Evolutionary conservation across 176 grass and related monocot species (phyloP).

Genomic region (Tillandsia fasciculata): DNA sequence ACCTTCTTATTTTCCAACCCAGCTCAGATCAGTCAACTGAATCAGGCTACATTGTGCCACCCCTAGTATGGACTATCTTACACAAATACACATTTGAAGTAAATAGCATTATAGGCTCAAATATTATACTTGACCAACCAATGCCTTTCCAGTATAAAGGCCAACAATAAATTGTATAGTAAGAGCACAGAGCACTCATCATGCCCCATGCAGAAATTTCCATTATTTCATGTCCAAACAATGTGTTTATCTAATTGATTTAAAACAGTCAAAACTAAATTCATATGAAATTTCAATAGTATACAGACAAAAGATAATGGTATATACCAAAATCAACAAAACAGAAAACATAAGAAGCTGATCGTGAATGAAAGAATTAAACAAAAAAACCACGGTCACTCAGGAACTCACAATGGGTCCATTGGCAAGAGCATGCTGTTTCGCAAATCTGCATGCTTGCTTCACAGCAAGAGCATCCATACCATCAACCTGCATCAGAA

Average conservation of each 20-base stretch:
- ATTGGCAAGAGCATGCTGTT: conserved; percentile 59
- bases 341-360: background rate
- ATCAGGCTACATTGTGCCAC: too few relatives aligned
- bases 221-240: too few relatives aligned
- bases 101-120: background rate
- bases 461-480: conserved; percentile 93
- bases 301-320: background rate
- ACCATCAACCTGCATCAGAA: conserved; percentile 54
- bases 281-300: too few relatives aligned
- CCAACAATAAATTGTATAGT: too few relatives aligned
- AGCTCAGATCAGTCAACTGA: too few relatives aligned
- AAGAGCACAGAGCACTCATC: too few relatives aligned
- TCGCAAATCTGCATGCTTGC: conserved; percentile 82
- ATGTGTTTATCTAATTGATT: too few relatives aligned
- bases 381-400: background rate
- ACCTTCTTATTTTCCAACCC: too few relatives aligned
- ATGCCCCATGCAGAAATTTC: too few relatives aligned
- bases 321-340: background rate
- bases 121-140: background rate
- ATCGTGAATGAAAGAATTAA: background rate
- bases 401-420: conserved; percentile 70
- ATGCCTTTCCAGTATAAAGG: background rate
- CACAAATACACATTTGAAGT: background rate
- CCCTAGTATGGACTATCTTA: background rate
- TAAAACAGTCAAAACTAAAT: too few relatives aligned